Percentiles rank a stretch among this genome's conserved stretches.
Evolutionary conservation across 108 stramenopile genomes (phyloP).

Genomic region (Skeletonema marinoi): DNA sequence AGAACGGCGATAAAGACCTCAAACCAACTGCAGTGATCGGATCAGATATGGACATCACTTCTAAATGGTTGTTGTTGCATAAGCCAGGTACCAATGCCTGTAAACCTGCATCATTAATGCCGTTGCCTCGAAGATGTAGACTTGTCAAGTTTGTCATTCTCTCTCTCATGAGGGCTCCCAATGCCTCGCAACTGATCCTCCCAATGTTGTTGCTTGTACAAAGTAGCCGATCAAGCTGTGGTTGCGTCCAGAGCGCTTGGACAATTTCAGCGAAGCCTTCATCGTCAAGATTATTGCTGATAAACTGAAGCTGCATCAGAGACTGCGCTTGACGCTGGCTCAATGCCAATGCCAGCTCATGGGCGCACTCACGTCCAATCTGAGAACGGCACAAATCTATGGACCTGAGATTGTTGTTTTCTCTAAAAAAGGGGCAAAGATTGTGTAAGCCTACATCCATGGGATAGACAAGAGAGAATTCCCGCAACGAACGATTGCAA

Average conservation of each 20-base stretch:
- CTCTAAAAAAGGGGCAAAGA: background rate
- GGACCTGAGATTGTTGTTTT: background rate
- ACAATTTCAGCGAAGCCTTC: background rate
- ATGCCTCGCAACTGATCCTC: background rate
- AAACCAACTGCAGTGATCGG: background rate
- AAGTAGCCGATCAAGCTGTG: background rate
- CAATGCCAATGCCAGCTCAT: background rate
- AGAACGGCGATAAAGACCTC: background rate
- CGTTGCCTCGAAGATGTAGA: constrained; percentile 34
- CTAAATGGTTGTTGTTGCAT: background rate
- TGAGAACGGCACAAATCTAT: background rate
- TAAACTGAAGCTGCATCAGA: background rate
- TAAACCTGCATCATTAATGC: constrained; percentile 24
- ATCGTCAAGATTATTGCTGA: background rate
- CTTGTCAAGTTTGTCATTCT: background rate
- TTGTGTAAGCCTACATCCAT: background rate
- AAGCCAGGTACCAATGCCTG: background rate
- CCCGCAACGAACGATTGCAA: background rate
- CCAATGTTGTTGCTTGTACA: background rate
- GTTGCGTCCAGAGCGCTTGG: background rate
- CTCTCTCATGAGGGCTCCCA: background rate
- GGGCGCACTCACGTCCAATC: background rate
- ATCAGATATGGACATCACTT: background rate
- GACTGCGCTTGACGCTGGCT: background rate
- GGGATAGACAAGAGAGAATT: background rate